Evolutionary conservation across 345 rosid species (phyloP), one percentile per base, ranked within the genome.

Genomic region (Ceriops tagal): DNA sequence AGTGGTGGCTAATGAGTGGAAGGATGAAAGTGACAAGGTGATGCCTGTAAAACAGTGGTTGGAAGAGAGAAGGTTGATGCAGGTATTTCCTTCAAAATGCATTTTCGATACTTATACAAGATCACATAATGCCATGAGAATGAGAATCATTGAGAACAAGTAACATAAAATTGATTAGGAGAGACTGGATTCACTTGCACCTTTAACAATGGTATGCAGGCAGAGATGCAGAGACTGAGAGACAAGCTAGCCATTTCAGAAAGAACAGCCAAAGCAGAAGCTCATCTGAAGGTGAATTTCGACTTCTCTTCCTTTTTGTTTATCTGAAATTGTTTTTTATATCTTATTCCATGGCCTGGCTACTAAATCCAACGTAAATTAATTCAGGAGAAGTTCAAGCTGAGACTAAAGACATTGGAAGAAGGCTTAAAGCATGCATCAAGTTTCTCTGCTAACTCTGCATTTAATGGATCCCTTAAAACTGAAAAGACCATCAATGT

Each of bases 21-120:
- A 95, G 79, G 97, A 87, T 84, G 99, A 92, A 64, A 90, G 86
- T 61, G 93, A 84, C 74, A 86, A 83, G 83, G 96, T 95, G 8
- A 95, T 95, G 89, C 99, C 99, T 0, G 88, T 95, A 62, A 89
- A 76, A 81, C 84, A 90, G 75, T 92, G 97, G 97, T 87, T 92
- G 51, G 93, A 92, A 79, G 96, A 92, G 78, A 87, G 97, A 80
- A 86, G 86, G 81, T 30, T 95, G 62, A 72, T 92, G 58, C 99
- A 92, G 93, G 97, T 93, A 82, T 24, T 65, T 49, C 28, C 58
- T 28, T 13, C 58, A 22, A 52, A 21, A 4, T 5, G n/a, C n/a
- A 55, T n/a, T 56, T 43, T 30, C 34, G 30, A 53, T 21, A 56
- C 28, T 56, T 56, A 3, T 43, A 43, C 18, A 43, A 43, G 18